Percentiles rank a stretch among this genome's conserved stretches.
These are phyloP conservation scores for Podaxis sp. DNA, from an alignment of 768 basidiomycete genomes.

Conservation along the genomic window DNA sequence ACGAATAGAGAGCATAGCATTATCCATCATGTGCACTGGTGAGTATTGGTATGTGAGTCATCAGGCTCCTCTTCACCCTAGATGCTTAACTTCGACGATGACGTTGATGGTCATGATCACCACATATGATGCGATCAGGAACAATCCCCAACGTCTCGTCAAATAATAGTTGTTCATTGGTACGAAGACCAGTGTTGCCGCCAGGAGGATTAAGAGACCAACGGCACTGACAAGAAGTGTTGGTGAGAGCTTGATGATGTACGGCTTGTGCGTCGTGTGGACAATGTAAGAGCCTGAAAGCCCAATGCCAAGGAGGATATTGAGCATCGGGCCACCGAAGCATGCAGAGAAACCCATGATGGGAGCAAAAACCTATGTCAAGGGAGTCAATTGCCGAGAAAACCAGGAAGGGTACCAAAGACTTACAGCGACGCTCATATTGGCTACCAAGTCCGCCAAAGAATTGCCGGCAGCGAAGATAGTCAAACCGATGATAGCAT, in stretches of 20 bases:
- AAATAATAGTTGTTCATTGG: conserved; percentile 82
- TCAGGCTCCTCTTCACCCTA: background rate
- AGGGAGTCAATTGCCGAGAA: background rate
- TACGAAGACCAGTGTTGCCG: conserved; percentile 75
- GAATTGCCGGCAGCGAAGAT: conserved; percentile 98
- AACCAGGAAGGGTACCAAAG: background rate
- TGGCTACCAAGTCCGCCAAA: conserved; percentile 93
- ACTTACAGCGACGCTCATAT: conserved; percentile 88
- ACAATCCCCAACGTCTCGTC: conserved; percentile 75
- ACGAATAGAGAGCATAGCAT: background rate
- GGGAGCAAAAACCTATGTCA: conserved; percentile 68
- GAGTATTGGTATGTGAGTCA: background rate
- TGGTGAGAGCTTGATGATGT: conserved; percentile 70
- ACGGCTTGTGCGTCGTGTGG: conserved; percentile 54
- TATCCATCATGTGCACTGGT: background rate
- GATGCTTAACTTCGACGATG: conserved; percentile 60
- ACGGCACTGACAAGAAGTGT: conserved; percentile 82
- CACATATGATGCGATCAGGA: conserved; percentile 70
- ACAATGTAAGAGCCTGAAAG: conserved; percentile 88
- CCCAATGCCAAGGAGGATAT: conserved; percentile 87
- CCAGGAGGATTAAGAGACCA: conserved; percentile 74
- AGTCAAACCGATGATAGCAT: conserved; percentile 95
- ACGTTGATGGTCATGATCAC: conserved; percentile 77
- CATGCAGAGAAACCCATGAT: conserved; percentile 96
- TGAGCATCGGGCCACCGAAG: conserved; percentile 91